phyloP scores from a whole-genome alignment of 139 green algal species.

The Coelastrella sp. region DNA sequence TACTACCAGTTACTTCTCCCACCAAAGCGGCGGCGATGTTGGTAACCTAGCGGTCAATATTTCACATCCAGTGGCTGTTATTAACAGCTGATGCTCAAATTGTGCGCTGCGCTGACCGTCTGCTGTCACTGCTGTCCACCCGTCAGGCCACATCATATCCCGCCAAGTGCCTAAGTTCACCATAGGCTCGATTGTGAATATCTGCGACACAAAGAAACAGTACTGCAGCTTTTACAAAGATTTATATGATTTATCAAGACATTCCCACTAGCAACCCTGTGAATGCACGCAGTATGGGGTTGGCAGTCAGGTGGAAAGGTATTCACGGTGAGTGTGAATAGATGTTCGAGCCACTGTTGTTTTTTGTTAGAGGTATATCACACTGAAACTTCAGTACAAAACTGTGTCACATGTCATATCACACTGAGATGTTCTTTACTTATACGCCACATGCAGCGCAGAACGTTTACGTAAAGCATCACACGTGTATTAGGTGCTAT shows the following conservation, averaged over 20 bases:
- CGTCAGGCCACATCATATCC: slow-evolving; percentile 95
- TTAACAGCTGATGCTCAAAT: slow-evolving; percentile 97
- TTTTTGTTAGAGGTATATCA: too few species aligned
- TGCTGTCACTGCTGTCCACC: slow-evolving; percentile 94
- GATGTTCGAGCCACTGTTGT: too few species aligned
- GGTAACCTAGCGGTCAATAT: slow-evolving; percentile 84
- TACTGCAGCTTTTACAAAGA: neutral
- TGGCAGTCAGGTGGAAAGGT: too few species aligned
- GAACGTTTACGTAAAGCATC: too few species aligned
- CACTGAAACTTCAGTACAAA: too few species aligned
- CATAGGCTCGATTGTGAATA: slow-evolving; percentile 99
- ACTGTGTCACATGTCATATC: too few species aligned
- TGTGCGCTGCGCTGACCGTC: slow-evolving; percentile 94
- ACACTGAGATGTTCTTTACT: too few species aligned
- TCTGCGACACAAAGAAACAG: neutral
- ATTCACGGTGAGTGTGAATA: too few species aligned
- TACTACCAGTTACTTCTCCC: slow-evolving; percentile 57
- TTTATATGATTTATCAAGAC: neutral
- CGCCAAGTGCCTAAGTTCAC: slow-evolving; percentile 86
- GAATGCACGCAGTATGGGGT: too few species aligned
- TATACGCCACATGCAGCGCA: too few species aligned
- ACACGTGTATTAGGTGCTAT: too few species aligned
- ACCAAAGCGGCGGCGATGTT: slow-evolving; percentile 87
- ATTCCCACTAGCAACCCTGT: neutral
- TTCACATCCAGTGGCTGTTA: slow-evolving; percentile 87